phyloP scores from a whole-genome alignment of 352 stramenopile genomes.

The Phytophthora syringae region DNA sequence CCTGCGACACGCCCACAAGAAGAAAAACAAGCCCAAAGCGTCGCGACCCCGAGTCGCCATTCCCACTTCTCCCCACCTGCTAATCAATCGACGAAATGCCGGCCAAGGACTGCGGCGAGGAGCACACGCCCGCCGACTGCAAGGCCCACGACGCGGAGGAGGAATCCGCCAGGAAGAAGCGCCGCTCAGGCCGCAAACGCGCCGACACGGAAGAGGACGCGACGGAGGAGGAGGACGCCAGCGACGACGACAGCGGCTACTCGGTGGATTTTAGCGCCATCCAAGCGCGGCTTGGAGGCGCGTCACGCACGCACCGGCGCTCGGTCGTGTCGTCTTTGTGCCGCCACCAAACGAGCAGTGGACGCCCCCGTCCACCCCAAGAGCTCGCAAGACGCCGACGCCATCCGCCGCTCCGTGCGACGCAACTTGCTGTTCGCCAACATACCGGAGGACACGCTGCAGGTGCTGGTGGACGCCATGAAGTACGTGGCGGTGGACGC shows the following conservation, averaged over 20 bases:
- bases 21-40: conserved; percentile 36
- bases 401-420: conserved; percentile 64
- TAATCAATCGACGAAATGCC: conserved; percentile 21
- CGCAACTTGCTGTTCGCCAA: conserved; percentile 76
- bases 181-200: conserved; percentile 14
- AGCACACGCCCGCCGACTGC: conserved; percentile 29
- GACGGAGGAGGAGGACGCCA: conserved; percentile 42
- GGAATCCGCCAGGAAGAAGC: conserved; percentile 34
- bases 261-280: conserved; percentile 52
- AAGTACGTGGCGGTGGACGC: conserved; percentile 54
- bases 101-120: conserved; percentile 41
- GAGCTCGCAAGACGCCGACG: conserved; percentile 50
- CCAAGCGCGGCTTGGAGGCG: conserved; percentile 41
- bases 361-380: conserved; percentile 61
- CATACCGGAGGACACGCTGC: conserved; percentile 66
- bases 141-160: conserved; percentile 32
- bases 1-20: conserved; percentile 23
- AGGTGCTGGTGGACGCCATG: conserved; percentile 79
- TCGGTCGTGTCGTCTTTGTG: conserved; percentile 68
- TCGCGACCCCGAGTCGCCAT: conserved; percentile 27
- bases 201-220: conserved; percentile 33
- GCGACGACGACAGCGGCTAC: conserved; percentile 41
- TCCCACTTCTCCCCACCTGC: conserved; percentile 14
- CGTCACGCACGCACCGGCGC: conserved; percentile 47
- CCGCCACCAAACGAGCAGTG: conserved; percentile 51